Percentiles rank a stretch among this genome's conserved stretches.
Conservation (phyloP, 352 stramenopile genomes). For the Phytophthora uliginosa region DNA sequence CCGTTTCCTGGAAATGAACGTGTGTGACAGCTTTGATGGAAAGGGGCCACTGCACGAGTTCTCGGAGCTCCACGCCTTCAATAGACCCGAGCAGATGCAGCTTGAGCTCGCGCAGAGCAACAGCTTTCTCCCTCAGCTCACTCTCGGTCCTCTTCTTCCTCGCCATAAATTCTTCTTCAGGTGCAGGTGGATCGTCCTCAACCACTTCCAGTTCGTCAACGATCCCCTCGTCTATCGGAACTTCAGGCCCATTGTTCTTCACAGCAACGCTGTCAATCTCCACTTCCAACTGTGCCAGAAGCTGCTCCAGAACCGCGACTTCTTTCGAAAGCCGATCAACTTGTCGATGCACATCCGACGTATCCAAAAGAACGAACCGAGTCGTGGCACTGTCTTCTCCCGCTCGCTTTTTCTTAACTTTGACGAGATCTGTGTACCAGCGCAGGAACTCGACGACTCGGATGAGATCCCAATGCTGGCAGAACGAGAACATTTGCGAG, state of each 20-base stretch:
- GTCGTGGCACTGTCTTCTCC: neutral
- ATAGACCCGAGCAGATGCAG: slow-evolving; percentile 67
- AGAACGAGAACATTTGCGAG: slow-evolving; percentile 67
- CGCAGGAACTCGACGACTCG: slow-evolving; percentile 62
- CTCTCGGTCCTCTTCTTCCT: slow-evolving; percentile 30
- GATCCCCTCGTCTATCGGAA: neutral
- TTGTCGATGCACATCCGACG: slow-evolving; percentile 28
- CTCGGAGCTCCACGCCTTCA: slow-evolving; percentile 63
- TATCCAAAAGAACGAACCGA: slow-evolving; percentile 30
- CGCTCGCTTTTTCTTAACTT: slow-evolving; percentile 21
- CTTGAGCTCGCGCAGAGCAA: slow-evolving; percentile 46
- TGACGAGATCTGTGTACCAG: slow-evolving; percentile 64
- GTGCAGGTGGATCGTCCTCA: slow-evolving; percentile 4
- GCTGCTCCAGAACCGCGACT: slow-evolving; percentile 38
- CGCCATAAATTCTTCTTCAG: slow-evolving; percentile 28
- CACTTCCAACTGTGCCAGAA: slow-evolving; percentile 55
- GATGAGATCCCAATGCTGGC: slow-evolving; percentile 65
- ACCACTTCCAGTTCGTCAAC: slow-evolving; percentile 17
- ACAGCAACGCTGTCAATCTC: slow-evolving; percentile 38
- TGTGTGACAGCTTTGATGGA: slow-evolving; percentile 66
- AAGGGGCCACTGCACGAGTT: slow-evolving; percentile 58
- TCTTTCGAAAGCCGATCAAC: slow-evolving; percentile 50
- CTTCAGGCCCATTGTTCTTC: slow-evolving; percentile 8
- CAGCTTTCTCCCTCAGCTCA: slow-evolving; percentile 46
- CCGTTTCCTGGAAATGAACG: slow-evolving; percentile 54